Percentiles rank a stretch among this genome's conserved stretches.
Evolutionary conservation across 345 rosid genomes (phyloP).

Genomic region (Sonneratia caseolaris): DNA sequence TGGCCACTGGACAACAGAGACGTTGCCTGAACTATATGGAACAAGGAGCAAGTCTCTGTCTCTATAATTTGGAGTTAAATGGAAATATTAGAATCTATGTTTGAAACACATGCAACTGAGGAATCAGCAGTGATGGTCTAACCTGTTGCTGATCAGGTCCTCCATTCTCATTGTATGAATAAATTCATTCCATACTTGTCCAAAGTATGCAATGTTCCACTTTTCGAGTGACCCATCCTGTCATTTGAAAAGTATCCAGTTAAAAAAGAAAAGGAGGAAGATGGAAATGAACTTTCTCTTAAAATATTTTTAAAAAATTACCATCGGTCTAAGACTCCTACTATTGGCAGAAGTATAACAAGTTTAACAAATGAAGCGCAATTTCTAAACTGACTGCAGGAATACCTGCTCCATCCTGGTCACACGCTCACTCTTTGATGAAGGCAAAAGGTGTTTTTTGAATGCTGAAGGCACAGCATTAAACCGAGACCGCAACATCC

Average conservation of each 20-base stretch:
- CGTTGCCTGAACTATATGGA: conserved; percentile 61
- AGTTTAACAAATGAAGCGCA: neutral
- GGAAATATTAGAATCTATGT: conserved; percentile 11
- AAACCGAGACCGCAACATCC: conserved; percentile 93
- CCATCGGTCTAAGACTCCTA: neutral
- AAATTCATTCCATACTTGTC: conserved; percentile 87
- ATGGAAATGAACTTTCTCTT: neutral
- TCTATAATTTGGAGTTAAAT: conserved; percentile 28
- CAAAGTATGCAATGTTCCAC: conserved; percentile 56
- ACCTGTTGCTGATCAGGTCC: conserved; percentile 84
- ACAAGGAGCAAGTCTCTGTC: conserved; percentile 83
- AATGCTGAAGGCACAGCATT: conserved; percentile 58
- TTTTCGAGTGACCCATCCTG: conserved; percentile 47
- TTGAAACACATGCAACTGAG: conserved; percentile 12
- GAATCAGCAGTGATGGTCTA: conserved; percentile 19
- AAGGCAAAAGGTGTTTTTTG: conserved; percentile 56
- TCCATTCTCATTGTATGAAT: conserved; percentile 69
- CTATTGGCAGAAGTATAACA: neutral
- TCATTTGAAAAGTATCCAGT: conserved; percentile 16
- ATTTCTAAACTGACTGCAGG: conserved; percentile 3
- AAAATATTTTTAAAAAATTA: neutral
- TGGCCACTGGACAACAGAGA: conserved; percentile 87
- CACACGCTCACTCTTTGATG: conserved; percentile 18
- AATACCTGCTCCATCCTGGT: conserved; percentile 30
- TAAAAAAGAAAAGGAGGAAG: neutral